These are phyloP conservation scores for Scutellaria minor DNA, from an alignment of 257 asterid species.

Conservation along the genomic window DNA sequence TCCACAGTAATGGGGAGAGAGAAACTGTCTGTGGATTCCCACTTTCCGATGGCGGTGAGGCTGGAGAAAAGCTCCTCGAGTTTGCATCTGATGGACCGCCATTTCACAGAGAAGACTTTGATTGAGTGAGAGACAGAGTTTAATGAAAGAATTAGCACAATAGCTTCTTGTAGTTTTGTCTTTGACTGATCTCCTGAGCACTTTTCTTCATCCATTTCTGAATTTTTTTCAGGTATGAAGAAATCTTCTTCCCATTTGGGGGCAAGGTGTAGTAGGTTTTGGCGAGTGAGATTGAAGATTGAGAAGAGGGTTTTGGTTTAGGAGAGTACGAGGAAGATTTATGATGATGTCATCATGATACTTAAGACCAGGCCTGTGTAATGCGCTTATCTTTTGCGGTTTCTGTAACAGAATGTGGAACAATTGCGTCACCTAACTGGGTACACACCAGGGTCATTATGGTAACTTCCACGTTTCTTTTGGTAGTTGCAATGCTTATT, in stretches of 20 bases:
- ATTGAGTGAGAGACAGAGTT: conserved; percentile 67
- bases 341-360: conserved; percentile 38
- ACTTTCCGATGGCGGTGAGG: conserved; percentile 65
- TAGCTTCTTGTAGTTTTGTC: conserved; percentile 43
- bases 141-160: conserved; percentile 53
- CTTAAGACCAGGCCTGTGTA: conserved; percentile 33
- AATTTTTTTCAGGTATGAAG: conserved; percentile 18
- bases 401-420: conserved; percentile 33
- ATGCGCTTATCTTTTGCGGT: conserved; percentile 38
- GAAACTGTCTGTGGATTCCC: conserved; percentile 51
- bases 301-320: conserved; percentile 17
- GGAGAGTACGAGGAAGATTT: neutral
- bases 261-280: conserved; percentile 20
- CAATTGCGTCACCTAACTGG: too few species aligned
- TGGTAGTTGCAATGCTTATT: too few species aligned
- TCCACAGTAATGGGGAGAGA: conserved; percentile 48
- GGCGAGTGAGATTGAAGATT: conserved; percentile 33
- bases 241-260: conserved; percentile 32
- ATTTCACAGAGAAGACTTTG: conserved; percentile 63
- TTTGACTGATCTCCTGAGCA: conserved; percentile 16
- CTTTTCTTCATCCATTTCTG: conserved; percentile 43
- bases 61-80: conserved; percentile 68
- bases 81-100: conserved; percentile 63
- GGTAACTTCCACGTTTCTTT: too few species aligned
- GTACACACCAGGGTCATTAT: too few species aligned